phyloP scores from a whole-genome alignment of 257 asterid species.

The Paraleonurus japonicus region DNA sequence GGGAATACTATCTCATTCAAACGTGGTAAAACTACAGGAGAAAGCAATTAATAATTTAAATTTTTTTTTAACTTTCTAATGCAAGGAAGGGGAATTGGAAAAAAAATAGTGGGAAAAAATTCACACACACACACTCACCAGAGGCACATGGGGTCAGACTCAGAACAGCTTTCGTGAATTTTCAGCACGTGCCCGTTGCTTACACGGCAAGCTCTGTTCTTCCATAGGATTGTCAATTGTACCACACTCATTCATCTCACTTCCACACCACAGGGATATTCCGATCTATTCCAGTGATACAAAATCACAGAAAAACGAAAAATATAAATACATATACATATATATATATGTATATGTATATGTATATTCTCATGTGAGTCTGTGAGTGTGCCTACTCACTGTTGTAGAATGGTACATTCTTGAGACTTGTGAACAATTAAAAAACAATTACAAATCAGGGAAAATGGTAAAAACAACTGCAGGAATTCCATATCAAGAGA shows the following conservation, averaged over 20 bases:
- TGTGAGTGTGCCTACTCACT: not conserved
- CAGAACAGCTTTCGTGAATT: slow-evolving; percentile 27
- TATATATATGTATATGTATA: too few relatives aligned
- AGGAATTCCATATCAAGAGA: not conserved
- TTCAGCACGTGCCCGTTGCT: slow-evolving; percentile 45
- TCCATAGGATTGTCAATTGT: slow-evolving; percentile 17
- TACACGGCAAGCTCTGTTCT: slow-evolving; percentile 42
- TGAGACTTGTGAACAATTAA: not conserved
- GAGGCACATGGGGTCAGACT: slow-evolving; percentile 32
- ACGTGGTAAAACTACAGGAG: slow-evolving; percentile 7
- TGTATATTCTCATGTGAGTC: not conserved
- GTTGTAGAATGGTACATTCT: not conserved
- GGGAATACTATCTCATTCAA: too few relatives aligned
- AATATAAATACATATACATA: not conserved
- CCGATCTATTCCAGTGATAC: not conserved
- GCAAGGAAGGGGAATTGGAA: not conserved
- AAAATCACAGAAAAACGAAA: not conserved
- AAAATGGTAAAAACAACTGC: not conserved
- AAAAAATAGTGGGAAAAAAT: not conserved
- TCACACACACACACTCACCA: slow-evolving; percentile 11
- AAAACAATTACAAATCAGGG: not conserved
- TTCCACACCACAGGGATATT: slow-evolving; percentile 14
- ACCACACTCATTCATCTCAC: not conserved
- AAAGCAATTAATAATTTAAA: slow-evolving; percentile 5
- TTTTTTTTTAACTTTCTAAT: slow-evolving; percentile 4